phyloP scores from a whole-genome alignment of 371 early-diverging fungal species.

The Cokeromyces recurvatus region DNA sequence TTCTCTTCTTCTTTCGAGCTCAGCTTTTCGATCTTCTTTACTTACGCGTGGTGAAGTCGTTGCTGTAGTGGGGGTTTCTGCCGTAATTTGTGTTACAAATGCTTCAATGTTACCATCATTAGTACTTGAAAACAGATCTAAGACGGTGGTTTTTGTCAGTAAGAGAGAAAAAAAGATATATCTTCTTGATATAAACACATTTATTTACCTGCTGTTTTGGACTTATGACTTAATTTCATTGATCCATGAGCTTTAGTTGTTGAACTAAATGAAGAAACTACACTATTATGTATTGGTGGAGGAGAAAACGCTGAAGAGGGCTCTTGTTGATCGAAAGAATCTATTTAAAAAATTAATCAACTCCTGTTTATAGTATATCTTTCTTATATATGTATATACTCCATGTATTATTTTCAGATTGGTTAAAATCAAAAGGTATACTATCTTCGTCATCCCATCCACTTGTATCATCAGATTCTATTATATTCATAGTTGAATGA shows the following conservation, averaged over 20 bases:
- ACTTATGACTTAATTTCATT: slow-evolving; percentile 40
- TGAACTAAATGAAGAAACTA: slow-evolving; percentile 20
- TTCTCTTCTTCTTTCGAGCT: slow-evolving; percentile 56
- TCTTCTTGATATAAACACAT: no score
- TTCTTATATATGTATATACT: no score
- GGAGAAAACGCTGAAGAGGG: slow-evolving; percentile 1
- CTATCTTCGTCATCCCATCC: slow-evolving; percentile 40
- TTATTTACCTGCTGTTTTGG: slow-evolving; percentile 32
- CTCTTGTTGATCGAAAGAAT: background rate
- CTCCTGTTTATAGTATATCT: no score
- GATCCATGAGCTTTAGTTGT: slow-evolving; percentile 13
- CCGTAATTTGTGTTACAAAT: slow-evolving; percentile 3
- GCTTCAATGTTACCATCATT: background rate
- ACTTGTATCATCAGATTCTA: slow-evolving; percentile 4
- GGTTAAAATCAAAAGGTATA: slow-evolving; percentile 11
- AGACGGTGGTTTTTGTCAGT: no score
- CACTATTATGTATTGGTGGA: background rate
- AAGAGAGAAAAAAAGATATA: no score
- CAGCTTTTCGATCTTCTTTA: slow-evolving; percentile 51
- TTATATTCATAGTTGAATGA: background rate
- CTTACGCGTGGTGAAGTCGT: slow-evolving; percentile 14
- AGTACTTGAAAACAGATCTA: no score
- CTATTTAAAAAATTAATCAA: background rate
- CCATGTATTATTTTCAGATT: no score
- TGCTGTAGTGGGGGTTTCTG: background rate